phyloP scores from a whole-genome alignment of 2,329 filamentous ascomycete species.

The Sporothrix inflata region DNA sequence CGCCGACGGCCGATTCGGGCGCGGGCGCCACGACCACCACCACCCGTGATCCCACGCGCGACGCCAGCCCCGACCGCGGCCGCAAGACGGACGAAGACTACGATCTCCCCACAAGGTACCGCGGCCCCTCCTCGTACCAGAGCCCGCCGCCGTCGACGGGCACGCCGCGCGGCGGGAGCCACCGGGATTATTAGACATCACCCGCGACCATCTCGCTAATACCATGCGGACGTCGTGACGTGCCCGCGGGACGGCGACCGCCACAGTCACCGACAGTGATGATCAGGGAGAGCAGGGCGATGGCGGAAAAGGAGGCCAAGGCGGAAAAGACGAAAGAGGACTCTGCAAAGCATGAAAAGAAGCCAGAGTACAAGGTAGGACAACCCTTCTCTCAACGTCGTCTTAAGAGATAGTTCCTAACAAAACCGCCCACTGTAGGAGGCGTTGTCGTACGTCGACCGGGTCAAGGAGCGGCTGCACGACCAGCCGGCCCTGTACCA shows the following conservation, averaged over 20 bases:
- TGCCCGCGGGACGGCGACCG: background rate
- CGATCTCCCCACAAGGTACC: background rate
- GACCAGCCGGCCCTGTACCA: background rate
- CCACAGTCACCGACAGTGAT: background rate
- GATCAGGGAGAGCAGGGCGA: background rate
- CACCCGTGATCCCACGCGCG: background rate
- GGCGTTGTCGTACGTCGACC: background rate
- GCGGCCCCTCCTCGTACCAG: slow-evolving; percentile 5
- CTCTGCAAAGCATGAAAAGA: background rate
- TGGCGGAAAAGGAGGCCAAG: background rate
- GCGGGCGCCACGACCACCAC: too few relatives aligned
- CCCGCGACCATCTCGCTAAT: background rate
- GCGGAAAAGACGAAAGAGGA: background rate
- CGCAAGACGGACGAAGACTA: slow-evolving; percentile 7
- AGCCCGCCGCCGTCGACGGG: slow-evolving; percentile 15
- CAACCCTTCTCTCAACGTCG: too few relatives aligned
- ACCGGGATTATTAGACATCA: background rate
- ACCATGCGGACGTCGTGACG: too few relatives aligned
- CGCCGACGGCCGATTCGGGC: background rate
- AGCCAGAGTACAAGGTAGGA: background rate
- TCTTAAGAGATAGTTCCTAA: too few relatives aligned
- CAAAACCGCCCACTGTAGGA: background rate
- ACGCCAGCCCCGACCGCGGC: background rate
- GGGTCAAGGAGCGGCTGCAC: background rate
- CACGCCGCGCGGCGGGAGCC: background rate